phyloP scores from a whole-genome alignment of 305 asterid species.

The Rubia balearica region DNA sequence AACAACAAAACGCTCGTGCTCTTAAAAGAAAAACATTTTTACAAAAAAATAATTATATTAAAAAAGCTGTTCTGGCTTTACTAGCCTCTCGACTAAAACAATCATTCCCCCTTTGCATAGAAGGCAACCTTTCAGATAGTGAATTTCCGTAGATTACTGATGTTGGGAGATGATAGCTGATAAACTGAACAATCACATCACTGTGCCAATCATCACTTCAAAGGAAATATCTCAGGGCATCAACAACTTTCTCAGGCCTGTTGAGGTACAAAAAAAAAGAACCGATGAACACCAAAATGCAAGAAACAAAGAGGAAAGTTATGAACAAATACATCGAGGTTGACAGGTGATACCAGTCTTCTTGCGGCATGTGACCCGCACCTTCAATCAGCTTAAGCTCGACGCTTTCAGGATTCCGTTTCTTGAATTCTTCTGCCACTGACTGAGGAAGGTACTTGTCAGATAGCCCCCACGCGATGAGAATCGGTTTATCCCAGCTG shows the following conservation, averaged over 20 bases:
- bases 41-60: too few species aligned
- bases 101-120: too few species aligned
- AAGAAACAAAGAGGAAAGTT: conserved; percentile 1
- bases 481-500: conserved; percentile 81
- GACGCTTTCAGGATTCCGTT: conserved; percentile 46
- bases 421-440: conserved; percentile 75
- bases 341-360: conserved; percentile 85
- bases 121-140: not conserved
- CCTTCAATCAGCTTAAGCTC: conserved; percentile 82
- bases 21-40: too few species aligned
- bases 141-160: not conserved
- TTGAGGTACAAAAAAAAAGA: conserved; percentile 6
- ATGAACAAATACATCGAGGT: not conserved
- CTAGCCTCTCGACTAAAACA: not conserved
- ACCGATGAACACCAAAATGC: conserved; percentile 4
- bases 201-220: conserved; percentile 18
- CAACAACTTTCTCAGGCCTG: conserved; percentile 96
- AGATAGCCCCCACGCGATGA: conserved; percentile 87
- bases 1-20: not conserved
- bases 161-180: not conserved
- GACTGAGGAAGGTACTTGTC: conserved; percentile 94
- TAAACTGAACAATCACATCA: not conserved
- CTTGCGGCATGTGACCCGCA: conserved; percentile 98
- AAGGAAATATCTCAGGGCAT: conserved; percentile 51
- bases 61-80: not conserved